phyloP scores from a whole-genome alignment of 208 protist genomes.

The Crithidia expoeki region DNA sequence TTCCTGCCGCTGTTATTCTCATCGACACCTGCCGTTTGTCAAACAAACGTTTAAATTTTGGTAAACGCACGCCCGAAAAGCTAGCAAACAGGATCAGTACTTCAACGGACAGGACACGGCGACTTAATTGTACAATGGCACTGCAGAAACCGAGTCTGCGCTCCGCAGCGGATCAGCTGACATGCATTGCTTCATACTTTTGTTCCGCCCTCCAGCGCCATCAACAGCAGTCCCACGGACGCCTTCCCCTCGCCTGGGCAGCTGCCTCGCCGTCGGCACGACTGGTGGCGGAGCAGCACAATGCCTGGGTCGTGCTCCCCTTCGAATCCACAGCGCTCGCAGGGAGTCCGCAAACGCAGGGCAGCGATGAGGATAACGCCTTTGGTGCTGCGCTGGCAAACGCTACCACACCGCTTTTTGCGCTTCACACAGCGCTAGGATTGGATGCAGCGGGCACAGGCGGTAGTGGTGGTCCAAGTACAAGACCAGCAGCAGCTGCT shows the following conservation, averaged over 20 bases:
- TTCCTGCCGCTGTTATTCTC: too few species aligned
- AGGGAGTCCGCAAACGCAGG: neutral
- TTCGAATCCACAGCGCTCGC: constrained; percentile 24
- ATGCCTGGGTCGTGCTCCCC: constrained; percentile 38
- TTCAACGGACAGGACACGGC: too few species aligned
- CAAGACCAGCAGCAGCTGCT: neutral
- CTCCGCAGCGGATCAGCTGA: constrained; percentile 10
- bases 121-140: too few species aligned
- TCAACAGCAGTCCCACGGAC: constrained; percentile 23
- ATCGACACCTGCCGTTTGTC: too few species aligned
- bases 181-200: constrained; percentile 32
- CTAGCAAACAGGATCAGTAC: too few species aligned
- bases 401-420: constrained; percentile 35
- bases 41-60: too few species aligned
- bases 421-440: constrained; percentile 18
- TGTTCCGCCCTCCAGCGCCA: constrained; percentile 10
- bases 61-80: too few species aligned
- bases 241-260: constrained; percentile 48
- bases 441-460: neutral
- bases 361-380: constrained; percentile 11
- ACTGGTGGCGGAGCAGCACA: constrained; percentile 46
- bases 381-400: constrained; percentile 36
- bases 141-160: too few species aligned
- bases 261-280: constrained; percentile 44
- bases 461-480: neutral